Conservation (phyloP, 257 asterid genomes). For the Gynochthodes officinalis region DNA sequence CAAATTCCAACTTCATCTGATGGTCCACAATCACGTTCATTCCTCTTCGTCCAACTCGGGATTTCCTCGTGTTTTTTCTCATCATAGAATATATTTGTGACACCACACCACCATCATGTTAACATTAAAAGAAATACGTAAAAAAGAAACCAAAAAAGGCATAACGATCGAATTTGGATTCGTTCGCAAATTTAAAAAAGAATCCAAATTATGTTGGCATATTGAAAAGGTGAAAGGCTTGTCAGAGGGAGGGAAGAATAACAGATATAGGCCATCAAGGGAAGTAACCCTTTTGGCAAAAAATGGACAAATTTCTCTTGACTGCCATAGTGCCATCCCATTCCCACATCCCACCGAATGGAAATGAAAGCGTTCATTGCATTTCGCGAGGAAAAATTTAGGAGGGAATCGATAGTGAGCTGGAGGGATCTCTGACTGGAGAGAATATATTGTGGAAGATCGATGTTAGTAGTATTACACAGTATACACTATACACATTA, state of each 20-base stretch:
- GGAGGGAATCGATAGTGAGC: conserved; percentile 11
- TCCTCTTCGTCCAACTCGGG: not conserved
- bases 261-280: not conserved
- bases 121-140: not conserved
- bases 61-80: not conserved
- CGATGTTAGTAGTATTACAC: not conserved
- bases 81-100: not conserved
- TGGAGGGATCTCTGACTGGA: conserved; percentile 8
- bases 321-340: not conserved
- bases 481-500: no score
- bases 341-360: not conserved
- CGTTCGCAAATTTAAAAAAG: not conserved
- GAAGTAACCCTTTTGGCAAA: not conserved
- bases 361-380: not conserved
- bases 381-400: not conserved
- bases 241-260: not conserved
- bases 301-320: not conserved
- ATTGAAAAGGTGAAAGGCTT: no score
- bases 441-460: not conserved
- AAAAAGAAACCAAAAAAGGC: not conserved
- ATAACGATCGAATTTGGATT: not conserved
- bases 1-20: not conserved
- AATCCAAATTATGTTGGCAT: not conserved
- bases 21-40: not conserved
- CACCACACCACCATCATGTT: not conserved